Percentiles rank a stretch among this genome's conserved stretches.
These are phyloP conservation scores for Fusarium torulosum DNA, from an alignment of 2,329 filamentous ascomycete genomes.

Conservation along the genomic window DNA sequence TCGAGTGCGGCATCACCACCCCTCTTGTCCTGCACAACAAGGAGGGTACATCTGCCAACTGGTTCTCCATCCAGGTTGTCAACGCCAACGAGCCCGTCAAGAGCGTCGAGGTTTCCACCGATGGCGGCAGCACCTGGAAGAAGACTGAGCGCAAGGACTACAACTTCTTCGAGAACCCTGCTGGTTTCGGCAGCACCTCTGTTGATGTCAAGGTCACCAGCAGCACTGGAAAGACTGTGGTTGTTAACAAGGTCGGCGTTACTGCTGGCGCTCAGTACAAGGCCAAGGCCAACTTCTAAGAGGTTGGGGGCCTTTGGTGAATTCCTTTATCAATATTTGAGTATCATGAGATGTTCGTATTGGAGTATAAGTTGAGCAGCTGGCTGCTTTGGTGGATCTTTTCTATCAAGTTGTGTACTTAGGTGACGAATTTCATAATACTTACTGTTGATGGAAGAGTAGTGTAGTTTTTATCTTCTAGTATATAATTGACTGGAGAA, in stretches of 20 bases:
- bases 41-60: slow-evolving; percentile 58
- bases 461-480: slow-evolving; percentile 24
- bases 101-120: slow-evolving; percentile 70
- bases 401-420: neutral
- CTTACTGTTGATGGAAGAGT: neutral
- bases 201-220: slow-evolving; percentile 70
- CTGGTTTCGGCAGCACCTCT: slow-evolving; percentile 66
- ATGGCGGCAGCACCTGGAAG: slow-evolving; percentile 70
- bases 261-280: slow-evolving; percentile 49
- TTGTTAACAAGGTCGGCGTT: slow-evolving; percentile 64
- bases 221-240: slow-evolving; percentile 62
- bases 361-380: slow-evolving; percentile 7
- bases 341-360: neutral
- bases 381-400: slow-evolving; percentile 21
- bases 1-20: slow-evolving; percentile 57
- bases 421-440: neutral
- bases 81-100: slow-evolving; percentile 70
- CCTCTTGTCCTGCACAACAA: slow-evolving; percentile 61
- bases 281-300: slow-evolving; percentile 52
- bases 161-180: slow-evolving; percentile 72
- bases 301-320: too few relatives aligned
- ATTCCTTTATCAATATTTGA: neutral
- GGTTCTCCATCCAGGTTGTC: slow-evolving; percentile 68
- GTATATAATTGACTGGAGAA: slow-evolving; percentile 33
- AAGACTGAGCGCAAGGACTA: slow-evolving; percentile 65